A percentile compares a stretch with the other conserved stretches of the same genome.
These are phyloP conservation scores for Moniliella sp. DNA, from an alignment of 1,284 basidiomycete species.

Conservation along the genomic window DNA sequence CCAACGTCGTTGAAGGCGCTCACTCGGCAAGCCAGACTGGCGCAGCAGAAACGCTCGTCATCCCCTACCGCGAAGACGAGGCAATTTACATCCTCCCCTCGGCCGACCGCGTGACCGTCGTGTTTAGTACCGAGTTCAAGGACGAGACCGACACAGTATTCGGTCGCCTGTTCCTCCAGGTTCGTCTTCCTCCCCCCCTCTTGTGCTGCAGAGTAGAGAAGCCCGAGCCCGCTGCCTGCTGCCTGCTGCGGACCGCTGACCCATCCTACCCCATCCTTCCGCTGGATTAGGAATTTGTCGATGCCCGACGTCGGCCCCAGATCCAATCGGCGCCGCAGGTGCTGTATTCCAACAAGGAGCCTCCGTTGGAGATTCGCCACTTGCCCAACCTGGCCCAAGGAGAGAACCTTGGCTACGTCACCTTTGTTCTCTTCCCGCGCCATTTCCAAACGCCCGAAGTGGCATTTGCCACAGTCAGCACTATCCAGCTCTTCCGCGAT, in stretches of 20 bases:
- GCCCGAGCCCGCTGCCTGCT: too few relatives aligned
- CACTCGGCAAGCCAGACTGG: constrained; percentile 24
- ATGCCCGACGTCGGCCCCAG: constrained; percentile 71
- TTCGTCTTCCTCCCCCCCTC: constrained; percentile 33
- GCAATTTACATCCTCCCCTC: constrained; percentile 85
- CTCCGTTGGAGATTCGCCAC: constrained; percentile 80
- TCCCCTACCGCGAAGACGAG: constrained; percentile 79
- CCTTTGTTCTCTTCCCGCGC: constrained; percentile 54
- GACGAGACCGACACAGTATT: constrained; percentile 94
- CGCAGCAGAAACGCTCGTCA: constrained; percentile 56
- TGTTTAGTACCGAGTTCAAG: constrained; percentile 87
- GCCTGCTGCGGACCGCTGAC: background rate
- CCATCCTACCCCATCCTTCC: too few relatives aligned
- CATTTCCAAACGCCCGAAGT: constrained; percentile 63
- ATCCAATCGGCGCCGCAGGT: constrained; percentile 96
- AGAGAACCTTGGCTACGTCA: constrained; percentile 91
- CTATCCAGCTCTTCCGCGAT: constrained; percentile 89
- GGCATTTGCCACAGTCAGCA: constrained; percentile 67
- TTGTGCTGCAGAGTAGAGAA: background rate
- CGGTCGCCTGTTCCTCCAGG: constrained; percentile 90
- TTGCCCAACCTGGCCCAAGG: constrained; percentile 56
- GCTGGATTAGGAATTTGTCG: constrained; percentile 67
- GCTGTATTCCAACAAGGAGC: constrained; percentile 81
- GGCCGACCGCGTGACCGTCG: constrained; percentile 83
- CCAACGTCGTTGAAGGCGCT: constrained; percentile 33